Evolutionary conservation across 176 grass and related monocot species (phyloP), one percentile per base, ranked within the genome.

Genomic region (Luzula sylvatica): DNA sequence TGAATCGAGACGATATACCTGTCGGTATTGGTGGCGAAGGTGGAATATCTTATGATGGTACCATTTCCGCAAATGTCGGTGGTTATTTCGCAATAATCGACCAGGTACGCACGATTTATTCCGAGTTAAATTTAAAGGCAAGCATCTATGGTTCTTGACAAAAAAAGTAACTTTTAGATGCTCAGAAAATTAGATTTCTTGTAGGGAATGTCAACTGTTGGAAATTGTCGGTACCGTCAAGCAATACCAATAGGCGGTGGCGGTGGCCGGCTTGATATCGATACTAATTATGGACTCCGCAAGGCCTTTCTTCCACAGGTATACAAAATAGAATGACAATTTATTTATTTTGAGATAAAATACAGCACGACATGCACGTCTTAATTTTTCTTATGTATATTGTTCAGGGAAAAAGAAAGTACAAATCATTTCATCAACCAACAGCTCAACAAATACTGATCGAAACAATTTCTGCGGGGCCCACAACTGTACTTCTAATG

Each of bases 271-370:
- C 70, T 95, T 43, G 89, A 88, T 2, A 12, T 76, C 1, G 61
- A 95, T 50, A 70, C 70, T 24, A 82, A 79, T 53, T 60, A 35
- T 53, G 83, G 83, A 20, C 59, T 95, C 15, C 56, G 83, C 2
- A 88, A 65, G 53, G 58, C 66, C n/a, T 88, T 88, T 69, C 80
- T 88, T 69, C 80, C 89, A 56, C 89, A 85, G 83, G 89, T 84
- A 50, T 44, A n/a, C n/a, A n/a, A n/a, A 35, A 35, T 9, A 7
- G 9, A 35, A 35, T 35, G 30, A 35, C n/a, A 35, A 7, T 9
- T 7, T 35, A 35, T n/a, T n/a, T n/a, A n/a, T n/a, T n/a, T n/a
- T n/a, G n/a, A n/a, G n/a, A n/a, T n/a, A n/a, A n/a, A n/a, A n/a
- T n/a, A n/a, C n/a, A n/a, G n/a, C n/a, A n/a, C n/a, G n/a, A n/a